Conservation (phyloP, 1,284 basidiomycete species). For the Ceratobasidium sp. region DNA sequence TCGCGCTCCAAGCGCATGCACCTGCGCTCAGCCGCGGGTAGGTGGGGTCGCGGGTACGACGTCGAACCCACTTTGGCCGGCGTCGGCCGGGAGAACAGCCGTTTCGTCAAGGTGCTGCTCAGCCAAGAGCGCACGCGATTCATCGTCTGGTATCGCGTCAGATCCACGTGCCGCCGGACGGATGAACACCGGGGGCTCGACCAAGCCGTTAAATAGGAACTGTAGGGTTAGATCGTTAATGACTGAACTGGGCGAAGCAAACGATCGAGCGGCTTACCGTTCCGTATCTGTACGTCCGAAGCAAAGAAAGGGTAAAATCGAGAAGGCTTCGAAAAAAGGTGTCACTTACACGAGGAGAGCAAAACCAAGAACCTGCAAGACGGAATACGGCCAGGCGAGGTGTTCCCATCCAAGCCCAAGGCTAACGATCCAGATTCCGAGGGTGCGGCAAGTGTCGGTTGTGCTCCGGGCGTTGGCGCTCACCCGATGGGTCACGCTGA, state of each 20-base stretch:
- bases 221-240: constrained; percentile 50
- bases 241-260: constrained; percentile 33
- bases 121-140: constrained; percentile 60
- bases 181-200: constrained; percentile 70
- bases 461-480: constrained; percentile 89
- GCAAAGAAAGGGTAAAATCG: constrained; percentile 54
- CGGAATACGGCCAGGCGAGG: constrained; percentile 82
- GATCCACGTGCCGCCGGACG: constrained; percentile 53
- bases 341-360: constrained; percentile 81
- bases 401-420: constrained; percentile 93
- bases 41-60: constrained; percentile 49
- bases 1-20: not conserved
- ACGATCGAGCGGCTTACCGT: constrained; percentile 51
- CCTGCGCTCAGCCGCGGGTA: constrained; percentile 35
- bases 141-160: constrained; percentile 59
- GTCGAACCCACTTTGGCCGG: constrained; percentile 50
- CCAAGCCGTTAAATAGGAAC: constrained; percentile 84
- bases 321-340: constrained; percentile 14
- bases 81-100: constrained; percentile 71
- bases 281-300: constrained; percentile 50
- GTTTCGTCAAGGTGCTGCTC: constrained; percentile 71
- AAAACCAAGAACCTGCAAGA: constrained; percentile 91
- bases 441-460: constrained; percentile 95
- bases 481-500: constrained; percentile 90
- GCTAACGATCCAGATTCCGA: constrained; percentile 91